Percentiles rank a stretch among this genome's conserved stretches.
Evolutionary conservation across 345 rosid species (phyloP).

Genomic region (Murraya paniculata): DNA sequence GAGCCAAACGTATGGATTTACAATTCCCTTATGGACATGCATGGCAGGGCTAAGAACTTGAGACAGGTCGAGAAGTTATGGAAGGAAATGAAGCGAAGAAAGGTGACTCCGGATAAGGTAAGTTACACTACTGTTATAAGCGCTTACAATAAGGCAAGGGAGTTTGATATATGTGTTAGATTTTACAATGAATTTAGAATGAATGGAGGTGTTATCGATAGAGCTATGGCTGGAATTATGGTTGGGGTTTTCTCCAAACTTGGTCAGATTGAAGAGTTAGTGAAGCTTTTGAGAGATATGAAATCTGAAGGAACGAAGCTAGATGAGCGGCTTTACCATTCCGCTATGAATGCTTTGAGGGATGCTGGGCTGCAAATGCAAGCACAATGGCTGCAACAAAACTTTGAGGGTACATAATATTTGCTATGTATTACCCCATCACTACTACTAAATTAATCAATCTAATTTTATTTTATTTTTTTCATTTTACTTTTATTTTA

Average conservation of each 20-base stretch:
- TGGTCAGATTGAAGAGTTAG: slow-evolving; percentile 56
- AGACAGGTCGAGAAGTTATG: slow-evolving; percentile 77
- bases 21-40: slow-evolving; percentile 83
- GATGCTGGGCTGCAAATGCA: slow-evolving; percentile 72
- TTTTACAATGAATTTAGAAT: slow-evolving; percentile 60
- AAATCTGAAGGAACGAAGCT: slow-evolving; percentile 51
- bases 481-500: too few species aligned
- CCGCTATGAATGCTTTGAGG: slow-evolving; percentile 68
- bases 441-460: neutral
- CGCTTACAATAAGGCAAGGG: slow-evolving; percentile 63
- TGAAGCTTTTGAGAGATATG: slow-evolving; percentile 73
- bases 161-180: slow-evolving; percentile 55
- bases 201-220: slow-evolving; percentile 54
- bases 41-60: slow-evolving; percentile 60
- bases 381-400: slow-evolving; percentile 61
- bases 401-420: slow-evolving; percentile 34
- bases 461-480: neutral
- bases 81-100: slow-evolving; percentile 80
- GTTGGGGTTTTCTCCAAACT: slow-evolving; percentile 80
- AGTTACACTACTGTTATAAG: slow-evolving; percentile 67
- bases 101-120: slow-evolving; percentile 72
- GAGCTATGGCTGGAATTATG: slow-evolving; percentile 82
- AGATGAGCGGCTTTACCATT: slow-evolving; percentile 61
- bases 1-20: slow-evolving; percentile 80
- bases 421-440: neutral